Conservation (phyloP, 176 grass and related monocot species). For the Alloteropsis semialata region DNA sequence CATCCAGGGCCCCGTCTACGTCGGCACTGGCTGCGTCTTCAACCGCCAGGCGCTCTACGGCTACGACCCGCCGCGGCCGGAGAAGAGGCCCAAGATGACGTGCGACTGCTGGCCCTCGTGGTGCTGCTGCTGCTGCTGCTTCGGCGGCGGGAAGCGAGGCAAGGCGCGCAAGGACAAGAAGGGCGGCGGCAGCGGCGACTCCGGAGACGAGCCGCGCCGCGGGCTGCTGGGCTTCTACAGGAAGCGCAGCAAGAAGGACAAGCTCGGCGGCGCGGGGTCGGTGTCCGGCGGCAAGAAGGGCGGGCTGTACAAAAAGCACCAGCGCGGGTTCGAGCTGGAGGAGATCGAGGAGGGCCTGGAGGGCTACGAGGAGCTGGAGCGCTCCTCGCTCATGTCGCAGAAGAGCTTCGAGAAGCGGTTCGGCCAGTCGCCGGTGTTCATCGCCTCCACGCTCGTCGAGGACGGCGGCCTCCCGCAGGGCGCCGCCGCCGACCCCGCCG, state of each 20-base stretch:
- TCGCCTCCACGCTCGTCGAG: slow-evolving; percentile 90
- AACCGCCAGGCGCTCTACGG: slow-evolving; percentile 91
- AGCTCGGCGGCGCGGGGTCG: slow-evolving; percentile 36
- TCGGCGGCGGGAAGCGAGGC: slow-evolving; percentile 42
- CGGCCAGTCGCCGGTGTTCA: slow-evolving; percentile 94
- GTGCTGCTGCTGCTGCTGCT: slow-evolving; percentile 91
- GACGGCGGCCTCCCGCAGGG: slow-evolving; percentile 76
- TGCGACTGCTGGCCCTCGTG: slow-evolving; percentile 97
- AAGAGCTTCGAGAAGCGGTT: slow-evolving; percentile 97
- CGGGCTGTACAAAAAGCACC: slow-evolving; percentile 58
- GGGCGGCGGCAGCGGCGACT: slow-evolving; percentile 26
- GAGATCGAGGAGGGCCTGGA: slow-evolving; percentile 97
- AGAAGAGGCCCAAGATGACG: slow-evolving; percentile 95
- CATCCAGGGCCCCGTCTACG: slow-evolving; percentile 90
- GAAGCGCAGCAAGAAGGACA: slow-evolving; percentile 75
- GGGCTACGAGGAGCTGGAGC: slow-evolving; percentile 88
- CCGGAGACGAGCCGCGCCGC: slow-evolving; percentile 39
- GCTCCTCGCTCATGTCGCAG: slow-evolving; percentile 94
- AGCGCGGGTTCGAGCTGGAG: slow-evolving; percentile 86
- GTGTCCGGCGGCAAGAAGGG: slow-evolving; percentile 45
- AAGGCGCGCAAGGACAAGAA: slow-evolving; percentile 53
- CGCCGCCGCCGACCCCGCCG: slow-evolving; percentile 48
- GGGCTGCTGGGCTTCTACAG: slow-evolving; percentile 60
- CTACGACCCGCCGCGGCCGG: slow-evolving; percentile 72
- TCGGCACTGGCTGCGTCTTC: slow-evolving; percentile 81